Evolutionary conservation across 2,329 filamentous ascomycete genomes (phyloP), one percentile per base, ranked within the genome.

Genomic region (Ophiostoma himal-ulmi): DNA sequence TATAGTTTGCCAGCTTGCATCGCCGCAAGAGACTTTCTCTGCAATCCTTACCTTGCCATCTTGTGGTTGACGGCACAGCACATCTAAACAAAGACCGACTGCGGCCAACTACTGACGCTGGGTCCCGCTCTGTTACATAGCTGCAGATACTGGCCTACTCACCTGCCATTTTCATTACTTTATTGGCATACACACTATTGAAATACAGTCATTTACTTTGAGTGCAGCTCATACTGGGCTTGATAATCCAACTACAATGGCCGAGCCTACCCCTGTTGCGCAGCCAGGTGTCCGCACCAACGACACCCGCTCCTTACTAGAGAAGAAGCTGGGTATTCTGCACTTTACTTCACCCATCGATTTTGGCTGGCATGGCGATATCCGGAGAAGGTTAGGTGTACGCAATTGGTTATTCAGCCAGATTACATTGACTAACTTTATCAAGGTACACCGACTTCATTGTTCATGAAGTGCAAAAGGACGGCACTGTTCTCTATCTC

Each of bases 391-490:
- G 81, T 82, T 78, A 67, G 77, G 11, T 13, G 8, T 62, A 17
- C 26, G 6, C 11, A 1, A 7, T 17, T 34, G 8, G 3, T 34
- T 3, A 2, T 34, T 71, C 73, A 75, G 57, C 74, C 70, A 20
- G 44, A 20, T 48, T 3, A n/a, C 8, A 7, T 48, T 20, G 22
- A 13, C 41, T 5, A n/a, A 22, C 17, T 8, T 65, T 13, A 5
- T 8, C 3, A 37, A 88, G 92, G 74, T 97, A 94, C 79, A 94
- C 93, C 4, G 94, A 97, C 78, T 97, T 97, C 76, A 83, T 95
- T 75, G 94, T 97, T 75, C 94, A 96, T 77, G 94, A 97, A 79
- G 94, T 97, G 73, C 82, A 86, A 26, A 88, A 89, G 39, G 86
- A 90, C 76, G 93, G 93, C 20, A 80, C 88, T 69, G 91, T 96